Conservation (phyloP, 768 basidiomycete genomes). For the Lactarius akahatsu region DNA sequence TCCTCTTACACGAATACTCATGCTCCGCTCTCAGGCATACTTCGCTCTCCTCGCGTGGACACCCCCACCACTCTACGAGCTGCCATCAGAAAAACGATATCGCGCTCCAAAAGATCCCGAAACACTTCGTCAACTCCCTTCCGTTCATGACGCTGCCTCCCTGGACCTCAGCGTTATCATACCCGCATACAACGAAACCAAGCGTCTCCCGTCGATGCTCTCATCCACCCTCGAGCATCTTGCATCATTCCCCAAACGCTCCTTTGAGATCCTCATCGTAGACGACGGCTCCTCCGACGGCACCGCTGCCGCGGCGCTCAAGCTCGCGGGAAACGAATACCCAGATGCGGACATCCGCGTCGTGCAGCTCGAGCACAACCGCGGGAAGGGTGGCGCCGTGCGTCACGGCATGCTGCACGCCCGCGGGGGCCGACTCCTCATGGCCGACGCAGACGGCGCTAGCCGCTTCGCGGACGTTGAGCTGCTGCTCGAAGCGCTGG, state of each 20-base stretch:
- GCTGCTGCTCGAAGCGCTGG: slow-evolving; percentile 73
- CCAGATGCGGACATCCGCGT: slow-evolving; percentile 66
- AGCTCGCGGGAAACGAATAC: slow-evolving; percentile 55
- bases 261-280: slow-evolving; percentile 81
- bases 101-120: slow-evolving; percentile 54
- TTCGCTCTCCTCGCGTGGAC: slow-evolving; percentile 71
- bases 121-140: slow-evolving; percentile 55
- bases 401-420: slow-evolving; percentile 86
- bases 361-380: slow-evolving; percentile 72
- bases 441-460: slow-evolving; percentile 95
- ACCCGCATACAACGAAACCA: slow-evolving; percentile 88
- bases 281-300: slow-evolving; percentile 87
- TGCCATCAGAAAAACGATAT: slow-evolving; percentile 68
- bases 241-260: slow-evolving; percentile 42
- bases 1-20: slow-evolving; percentile 17
- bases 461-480: slow-evolving; percentile 85
- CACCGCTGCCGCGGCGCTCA: slow-evolving; percentile 64
- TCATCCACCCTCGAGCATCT: slow-evolving; percentile 69
- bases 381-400: slow-evolving; percentile 93
- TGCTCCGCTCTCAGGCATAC: slow-evolving; percentile 55
- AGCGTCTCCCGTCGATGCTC: slow-evolving; percentile 86
- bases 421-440: slow-evolving; percentile 74
- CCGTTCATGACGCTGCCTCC: slow-evolving; percentile 52
- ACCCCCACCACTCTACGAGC: slow-evolving; percentile 61
- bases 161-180: slow-evolving; percentile 80